Base-by-base conservation (phyloP, 192 early-diverging fungal genomes). In the Coemansia sp. region DNA sequence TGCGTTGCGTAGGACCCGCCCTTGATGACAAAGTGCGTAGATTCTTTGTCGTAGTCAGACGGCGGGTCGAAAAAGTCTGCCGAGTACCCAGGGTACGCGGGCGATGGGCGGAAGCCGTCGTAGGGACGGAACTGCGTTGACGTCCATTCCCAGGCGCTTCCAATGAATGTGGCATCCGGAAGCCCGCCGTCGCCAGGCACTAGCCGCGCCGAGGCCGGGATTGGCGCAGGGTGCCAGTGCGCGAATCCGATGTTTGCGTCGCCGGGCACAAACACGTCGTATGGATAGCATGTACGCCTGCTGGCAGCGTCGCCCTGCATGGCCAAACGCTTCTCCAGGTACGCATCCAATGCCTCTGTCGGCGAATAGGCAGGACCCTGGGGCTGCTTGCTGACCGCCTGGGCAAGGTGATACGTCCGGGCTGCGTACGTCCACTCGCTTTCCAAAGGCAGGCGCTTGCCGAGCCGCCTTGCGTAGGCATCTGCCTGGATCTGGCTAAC, bases 1-100 rank as follows among this genome's bases (percentile, higher is more conserved):
- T 87, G 84, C 0, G 94, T 96, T 7, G 89, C 90, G 85, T 89
- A 96, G 2, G 80, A 83, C 0, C 60, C 94, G 36, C 94, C 94
- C 21, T 92, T 50, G 12, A 96, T 75, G 1, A 90, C 80, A 51
- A 79, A 72, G 65, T 96, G 91, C 44, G 89, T 86, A 3, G 60
- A 57, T 35, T 63, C 51, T 6, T n/a, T 19, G 21, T 39, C 43
- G 8, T 14, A 10, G 3, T 30, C 38, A 17, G 38, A 35, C n/a
- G 51, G 49, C 19, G 68, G 82, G 52, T 96, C 90, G 57, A 95
- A 92, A 47, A 96, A 96, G 57, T 96, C 91, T 3, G 76, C 55
- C 3, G 89, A 89, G 67, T 96, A 96, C 1, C 90, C 91, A 8
- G 91, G 90, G 54, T 94, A 96, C 28, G 88, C 51, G 18, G 61